phyloP scores from a whole-genome alignment of 2,329 filamentous ascomycete genomes.

The Ascochyta rabiei region DNA sequence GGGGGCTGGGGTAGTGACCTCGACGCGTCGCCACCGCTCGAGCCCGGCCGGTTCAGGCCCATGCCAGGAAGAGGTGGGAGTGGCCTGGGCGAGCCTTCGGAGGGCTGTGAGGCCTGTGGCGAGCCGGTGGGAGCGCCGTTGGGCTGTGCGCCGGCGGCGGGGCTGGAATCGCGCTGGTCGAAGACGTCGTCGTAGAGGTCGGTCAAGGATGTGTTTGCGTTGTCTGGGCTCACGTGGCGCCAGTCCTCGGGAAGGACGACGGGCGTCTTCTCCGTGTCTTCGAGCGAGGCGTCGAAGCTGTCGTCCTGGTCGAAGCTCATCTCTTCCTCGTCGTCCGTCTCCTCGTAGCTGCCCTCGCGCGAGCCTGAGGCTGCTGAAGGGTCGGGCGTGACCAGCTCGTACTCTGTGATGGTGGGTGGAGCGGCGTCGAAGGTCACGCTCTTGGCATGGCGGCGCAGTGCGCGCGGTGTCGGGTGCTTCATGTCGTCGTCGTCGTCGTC shows the following conservation, averaged over 20 bases:
- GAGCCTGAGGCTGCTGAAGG: constrained; percentile 90
- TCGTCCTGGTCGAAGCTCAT: constrained; percentile 74
- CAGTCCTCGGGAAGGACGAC: constrained; percentile 98
- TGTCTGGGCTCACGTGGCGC: constrained; percentile 76
- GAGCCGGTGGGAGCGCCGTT: constrained; percentile 49
- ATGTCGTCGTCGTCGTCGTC: constrained; percentile 57
- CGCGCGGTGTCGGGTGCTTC: constrained; percentile 65
- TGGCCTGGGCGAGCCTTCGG: constrained; percentile 81
- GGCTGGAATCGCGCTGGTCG: constrained; percentile 66
- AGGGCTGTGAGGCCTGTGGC: constrained; percentile 75
- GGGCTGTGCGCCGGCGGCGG: constrained; percentile 63
- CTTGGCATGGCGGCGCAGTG: constrained; percentile 84
- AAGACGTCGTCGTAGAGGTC: constrained; percentile 70
- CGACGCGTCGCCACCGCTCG: constrained; percentile 67
- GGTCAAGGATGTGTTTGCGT: constrained; percentile 60
- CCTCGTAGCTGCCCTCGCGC: constrained; percentile 88
- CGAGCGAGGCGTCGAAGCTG: constrained; percentile 93
- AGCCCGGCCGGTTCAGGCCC: constrained; percentile 56
- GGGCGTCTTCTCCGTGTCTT: constrained; percentile 95
- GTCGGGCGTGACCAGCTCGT: constrained; percentile 96
- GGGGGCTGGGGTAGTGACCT: constrained; percentile 77
- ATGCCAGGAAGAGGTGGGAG: constrained; percentile 83
- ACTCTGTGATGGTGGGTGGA: constrained; percentile 94
- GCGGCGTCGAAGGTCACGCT: constrained; percentile 96
- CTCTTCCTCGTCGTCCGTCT: constrained; percentile 71